A percentile compares a stretch with the other conserved stretches of the same genome.
These are phyloP conservation scores for Penicillium goetzii DNA, from an alignment of 495 filamentous ascomycete genomes.

Conservation along the genomic window DNA sequence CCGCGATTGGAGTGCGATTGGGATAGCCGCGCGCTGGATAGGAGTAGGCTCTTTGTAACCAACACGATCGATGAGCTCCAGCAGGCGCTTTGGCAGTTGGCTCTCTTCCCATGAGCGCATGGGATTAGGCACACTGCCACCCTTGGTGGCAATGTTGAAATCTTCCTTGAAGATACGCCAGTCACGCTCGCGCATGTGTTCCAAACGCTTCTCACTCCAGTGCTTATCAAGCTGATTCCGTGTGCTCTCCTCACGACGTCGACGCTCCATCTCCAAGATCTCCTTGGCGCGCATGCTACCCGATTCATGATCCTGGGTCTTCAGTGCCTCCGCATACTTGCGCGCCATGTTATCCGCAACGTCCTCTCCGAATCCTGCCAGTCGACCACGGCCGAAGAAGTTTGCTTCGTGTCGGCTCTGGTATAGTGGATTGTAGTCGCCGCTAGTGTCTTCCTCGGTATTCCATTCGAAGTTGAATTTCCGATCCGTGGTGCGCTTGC, in stretches of 20 bases:
- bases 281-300: constrained; percentile 77
- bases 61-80: constrained; percentile 81
- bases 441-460: constrained; percentile 89
- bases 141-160: constrained; percentile 94
- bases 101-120: constrained; percentile 97
- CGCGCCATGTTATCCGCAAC: constrained; percentile 66
- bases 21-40: constrained; percentile 92
- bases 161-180: constrained; percentile 99
- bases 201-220: constrained; percentile 95
- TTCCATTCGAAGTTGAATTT: constrained; percentile 99
- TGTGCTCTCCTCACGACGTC: constrained; percentile 74
- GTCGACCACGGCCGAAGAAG: constrained; percentile 78
- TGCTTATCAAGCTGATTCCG: constrained; percentile 80
- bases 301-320: constrained; percentile 77
- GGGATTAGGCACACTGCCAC: constrained; percentile 87
- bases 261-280: constrained; percentile 86
- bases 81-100: constrained; percentile 72
- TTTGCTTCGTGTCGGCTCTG: constrained; percentile 70
- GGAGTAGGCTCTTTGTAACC: constrained; percentile 94
- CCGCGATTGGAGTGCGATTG: constrained; percentile 88
- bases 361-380: constrained; percentile 85
- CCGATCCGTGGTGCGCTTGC: constrained; percentile 87
- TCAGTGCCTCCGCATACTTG: constrained; percentile 79
- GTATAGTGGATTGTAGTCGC: constrained; percentile 89
- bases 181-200: constrained; percentile 96